These are phyloP conservation scores for Hyaloperonospora arabidopsidis DNA, from an alignment of 352 stramenopile species.

Conservation along the genomic window DNA sequence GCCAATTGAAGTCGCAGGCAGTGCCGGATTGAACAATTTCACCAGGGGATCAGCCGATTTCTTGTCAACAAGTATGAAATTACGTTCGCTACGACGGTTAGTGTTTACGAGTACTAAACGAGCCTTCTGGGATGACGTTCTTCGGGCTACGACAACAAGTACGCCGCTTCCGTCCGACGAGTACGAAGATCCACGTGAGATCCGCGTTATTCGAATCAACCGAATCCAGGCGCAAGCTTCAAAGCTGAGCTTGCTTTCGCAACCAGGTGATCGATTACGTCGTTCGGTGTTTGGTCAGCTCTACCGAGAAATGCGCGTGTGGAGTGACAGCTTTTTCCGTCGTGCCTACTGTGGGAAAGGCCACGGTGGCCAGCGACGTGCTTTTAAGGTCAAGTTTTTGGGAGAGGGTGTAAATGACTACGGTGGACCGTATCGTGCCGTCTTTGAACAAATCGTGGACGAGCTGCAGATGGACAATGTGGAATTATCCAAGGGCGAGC, in stretches of 20 bases:
- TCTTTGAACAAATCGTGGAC: conserved; percentile 95
- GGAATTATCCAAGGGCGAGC: conserved; percentile 76
- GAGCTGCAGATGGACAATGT: conserved; percentile 91
- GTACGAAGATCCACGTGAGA: conserved; percentile 97
- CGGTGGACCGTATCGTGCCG: conserved; percentile 94
- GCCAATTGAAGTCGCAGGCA: conserved; percentile 42
- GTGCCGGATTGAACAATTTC: conserved; percentile 1
- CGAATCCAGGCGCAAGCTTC: conserved; percentile 88
- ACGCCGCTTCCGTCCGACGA: conserved; percentile 97
- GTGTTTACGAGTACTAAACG: conserved; percentile 90
- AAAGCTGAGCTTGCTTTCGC: conserved; percentile 82
- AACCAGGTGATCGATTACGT: conserved; percentile 79
- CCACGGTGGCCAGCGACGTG: conserved; percentile 94
- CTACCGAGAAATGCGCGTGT: conserved; percentile 92
- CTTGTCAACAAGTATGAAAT: conserved; percentile 68
- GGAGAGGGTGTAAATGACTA: conserved; percentile 99
- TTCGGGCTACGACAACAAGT: conserved; percentile 92
- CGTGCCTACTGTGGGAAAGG: conserved; percentile 95
- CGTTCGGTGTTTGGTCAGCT: conserved; percentile 97
- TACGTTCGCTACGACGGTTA: conserved; percentile 63
- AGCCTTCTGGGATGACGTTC: conserved; percentile 90
- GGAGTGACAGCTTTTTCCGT: conserved; percentile 91
- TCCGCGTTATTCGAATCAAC: conserved; percentile 96
- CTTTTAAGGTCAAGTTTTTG: conserved; percentile 99
- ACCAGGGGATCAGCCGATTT: conserved; percentile 35